phyloP scores from a whole-genome alignment of 2,329 filamentous ascomycete genomes.

The Fusarium nelsonii region DNA sequence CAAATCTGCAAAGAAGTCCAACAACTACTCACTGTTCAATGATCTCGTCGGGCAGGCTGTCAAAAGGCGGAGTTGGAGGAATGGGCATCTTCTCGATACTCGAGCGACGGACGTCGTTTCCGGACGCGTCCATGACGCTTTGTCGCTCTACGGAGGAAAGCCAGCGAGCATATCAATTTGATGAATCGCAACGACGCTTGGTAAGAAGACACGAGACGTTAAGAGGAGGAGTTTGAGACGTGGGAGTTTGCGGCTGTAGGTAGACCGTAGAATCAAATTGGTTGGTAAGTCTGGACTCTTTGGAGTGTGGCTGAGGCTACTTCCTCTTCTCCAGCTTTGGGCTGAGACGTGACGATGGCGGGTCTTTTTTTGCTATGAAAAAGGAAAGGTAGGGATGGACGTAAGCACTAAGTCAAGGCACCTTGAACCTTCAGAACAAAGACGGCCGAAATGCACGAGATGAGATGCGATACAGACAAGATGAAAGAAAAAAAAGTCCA shows the following conservation, averaged over 20 bases:
- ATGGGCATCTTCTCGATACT: constrained; percentile 53
- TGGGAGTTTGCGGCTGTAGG: constrained; percentile 11
- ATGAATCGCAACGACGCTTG: constrained; percentile 12
- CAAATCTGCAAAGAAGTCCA: background rate
- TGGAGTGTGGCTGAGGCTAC: constrained; percentile 37
- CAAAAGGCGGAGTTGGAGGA: constrained; percentile 58
- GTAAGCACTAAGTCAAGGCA: constrained; percentile 31
- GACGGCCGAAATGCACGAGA: background rate
- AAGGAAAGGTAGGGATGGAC: constrained; percentile 18
- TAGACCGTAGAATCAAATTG: constrained; percentile 14
- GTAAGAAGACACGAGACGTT: background rate
- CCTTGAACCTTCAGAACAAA: constrained; percentile 17
- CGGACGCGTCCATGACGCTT: constrained; percentile 51
- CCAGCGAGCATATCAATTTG: constrained; percentile 44
- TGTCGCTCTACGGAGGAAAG: constrained; percentile 40
- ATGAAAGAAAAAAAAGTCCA: background rate
- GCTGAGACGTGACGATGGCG: constrained; percentile 30
- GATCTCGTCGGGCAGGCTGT: constrained; percentile 74
- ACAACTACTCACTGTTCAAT: constrained; percentile 71
- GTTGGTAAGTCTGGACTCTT: constrained; percentile 25
- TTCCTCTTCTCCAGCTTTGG: constrained; percentile 16
- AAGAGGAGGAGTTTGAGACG: background rate
- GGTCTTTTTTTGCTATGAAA: constrained; percentile 15
- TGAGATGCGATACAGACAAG: background rate
- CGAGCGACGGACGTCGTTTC: constrained; percentile 49